Evolutionary conservation across 805 yeast species (phyloP), one percentile per base, ranked within the genome.

Genomic region (Hemisphaericaspora nanyangensis): DNA sequence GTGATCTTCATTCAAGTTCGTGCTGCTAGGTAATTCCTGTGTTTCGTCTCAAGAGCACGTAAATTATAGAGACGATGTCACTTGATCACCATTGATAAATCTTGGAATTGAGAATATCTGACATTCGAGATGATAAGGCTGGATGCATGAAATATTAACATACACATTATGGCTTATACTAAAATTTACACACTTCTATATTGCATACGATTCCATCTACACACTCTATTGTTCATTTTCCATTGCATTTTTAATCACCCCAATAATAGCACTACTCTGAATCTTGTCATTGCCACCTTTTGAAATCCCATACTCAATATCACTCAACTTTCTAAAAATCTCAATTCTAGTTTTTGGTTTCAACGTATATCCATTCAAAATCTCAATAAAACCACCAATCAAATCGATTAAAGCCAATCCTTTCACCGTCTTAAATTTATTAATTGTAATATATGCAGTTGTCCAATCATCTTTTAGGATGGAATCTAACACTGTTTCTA

Each of bases 361-460:
- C 51, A 93, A 64, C 44, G 88, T 85, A 48, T 81, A 79, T n/a
- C 65, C 68, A 39, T 79, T 80, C 39, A 93, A 64, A 13, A 85
- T 77, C 27, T 79, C 83, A 5, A 85, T 77, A 42, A 91, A 77
- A 3, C 93, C 91, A 41, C 78, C 74, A 38, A 93, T 70, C 39
- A 93, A 62, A 58, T 93, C 99, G 33, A 90, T 82, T 45, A 93
- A 64, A 0, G 99, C 99, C 38, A 93, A 68, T 0, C 99, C 99
- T 53, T 85, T 87, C 4, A 71, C 57, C 43, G 69, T 74, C 48
- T 90, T 83, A 47, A 84, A 69, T 42, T 70, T 72, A n/a, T 70
- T 72, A 50, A 93, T 63, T 2, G 93, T 83, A 24, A 73, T 61
- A 49, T 76, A 76, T 1, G 95, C 77, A 7, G 89, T 79, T 8